These are phyloP conservation scores for Aquilaria agallochum DNA, from an alignment of 441 rosid genomes.

Conservation along the genomic window DNA sequence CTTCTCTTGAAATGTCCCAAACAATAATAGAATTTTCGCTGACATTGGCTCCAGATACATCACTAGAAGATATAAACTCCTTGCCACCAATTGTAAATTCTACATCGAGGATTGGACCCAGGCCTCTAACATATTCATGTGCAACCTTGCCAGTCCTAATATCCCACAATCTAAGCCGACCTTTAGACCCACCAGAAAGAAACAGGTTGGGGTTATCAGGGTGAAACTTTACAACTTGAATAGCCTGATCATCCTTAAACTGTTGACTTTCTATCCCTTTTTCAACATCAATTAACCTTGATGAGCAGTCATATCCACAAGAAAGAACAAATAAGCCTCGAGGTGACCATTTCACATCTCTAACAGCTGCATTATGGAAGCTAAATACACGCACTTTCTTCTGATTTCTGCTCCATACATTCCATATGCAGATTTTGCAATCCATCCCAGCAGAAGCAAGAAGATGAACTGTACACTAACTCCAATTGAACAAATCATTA, in stretches of 20 bases:
- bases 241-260: constrained; percentile 69
- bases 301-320: constrained; percentile 73
- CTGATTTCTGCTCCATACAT: constrained; percentile 66
- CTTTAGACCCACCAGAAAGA: constrained; percentile 82
- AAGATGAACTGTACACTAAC: constrained; percentile 74
- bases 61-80: constrained; percentile 77
- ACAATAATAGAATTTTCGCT: constrained; percentile 80
- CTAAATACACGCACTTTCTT: constrained; percentile 50
- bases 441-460: constrained; percentile 91
- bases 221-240: constrained; percentile 61
- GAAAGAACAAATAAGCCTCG: constrained; percentile 56
- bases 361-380: constrained; percentile 64
- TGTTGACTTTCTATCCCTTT: constrained; percentile 53
- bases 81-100: constrained; percentile 68
- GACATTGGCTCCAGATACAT: constrained; percentile 63
- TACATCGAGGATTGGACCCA: constrained; percentile 76
- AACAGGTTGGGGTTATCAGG: constrained; percentile 61
- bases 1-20: constrained; percentile 73
- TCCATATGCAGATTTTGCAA: constrained; percentile 64
- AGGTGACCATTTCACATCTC: constrained; percentile 73
- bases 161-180: constrained; percentile 77
- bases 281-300: constrained; percentile 71
- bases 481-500: constrained; percentile 43
- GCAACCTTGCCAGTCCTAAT: constrained; percentile 51
- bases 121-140: constrained; percentile 49